Evolutionary conservation across 176 grass and related monocot genomes (phyloP).

Genomic region (Zoysia pacifica): DNA sequence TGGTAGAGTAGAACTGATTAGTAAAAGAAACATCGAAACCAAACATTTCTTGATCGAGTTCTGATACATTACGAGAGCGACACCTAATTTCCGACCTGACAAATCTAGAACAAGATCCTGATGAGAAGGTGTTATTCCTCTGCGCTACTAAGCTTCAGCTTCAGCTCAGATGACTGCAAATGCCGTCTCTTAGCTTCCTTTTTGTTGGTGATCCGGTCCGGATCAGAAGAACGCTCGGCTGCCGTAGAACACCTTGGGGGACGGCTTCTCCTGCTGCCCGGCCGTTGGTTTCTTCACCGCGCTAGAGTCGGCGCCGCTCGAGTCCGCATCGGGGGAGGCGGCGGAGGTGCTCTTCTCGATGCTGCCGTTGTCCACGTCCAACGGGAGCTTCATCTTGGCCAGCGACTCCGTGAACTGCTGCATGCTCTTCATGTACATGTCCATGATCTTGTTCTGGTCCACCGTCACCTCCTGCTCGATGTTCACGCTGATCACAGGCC

Average conservation of each 20-base stretch:
- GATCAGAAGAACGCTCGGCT: conserved; percentile 95
- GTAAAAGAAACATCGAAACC: conserved; percentile 15
- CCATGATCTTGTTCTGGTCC: conserved; percentile 84
- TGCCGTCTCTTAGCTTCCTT: conserved; percentile 46
- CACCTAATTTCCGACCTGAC: conserved; percentile 50
- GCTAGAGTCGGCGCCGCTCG: conserved; percentile 49
- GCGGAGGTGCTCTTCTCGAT: conserved; percentile 25
- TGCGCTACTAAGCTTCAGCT: conserved; percentile 39
- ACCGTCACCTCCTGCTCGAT: conserved; percentile 79
- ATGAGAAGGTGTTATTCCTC: conserved; percentile 54
- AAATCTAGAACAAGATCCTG: conserved; percentile 46
- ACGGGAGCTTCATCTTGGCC: conserved; percentile 92
- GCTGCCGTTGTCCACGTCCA: conserved; percentile 63
- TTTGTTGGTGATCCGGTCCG: background rate
- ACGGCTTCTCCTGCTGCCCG: conserved; percentile 57
- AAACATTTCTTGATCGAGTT: conserved; percentile 45
- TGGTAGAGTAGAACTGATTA: background rate
- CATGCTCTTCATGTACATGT: conserved; percentile 99
- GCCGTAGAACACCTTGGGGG: conserved; percentile 94
- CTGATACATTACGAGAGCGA: conserved; percentile 48
- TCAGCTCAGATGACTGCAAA: conserved; percentile 51
- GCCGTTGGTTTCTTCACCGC: conserved; percentile 44
- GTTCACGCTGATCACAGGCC: conserved; percentile 71
- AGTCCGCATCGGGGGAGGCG: conserved; percentile 28
- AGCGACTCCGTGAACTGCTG: conserved; percentile 98